Evolutionary conservation across 768 basidiomycete species (phyloP).

Genomic region (Termitomyces sp.): DNA sequence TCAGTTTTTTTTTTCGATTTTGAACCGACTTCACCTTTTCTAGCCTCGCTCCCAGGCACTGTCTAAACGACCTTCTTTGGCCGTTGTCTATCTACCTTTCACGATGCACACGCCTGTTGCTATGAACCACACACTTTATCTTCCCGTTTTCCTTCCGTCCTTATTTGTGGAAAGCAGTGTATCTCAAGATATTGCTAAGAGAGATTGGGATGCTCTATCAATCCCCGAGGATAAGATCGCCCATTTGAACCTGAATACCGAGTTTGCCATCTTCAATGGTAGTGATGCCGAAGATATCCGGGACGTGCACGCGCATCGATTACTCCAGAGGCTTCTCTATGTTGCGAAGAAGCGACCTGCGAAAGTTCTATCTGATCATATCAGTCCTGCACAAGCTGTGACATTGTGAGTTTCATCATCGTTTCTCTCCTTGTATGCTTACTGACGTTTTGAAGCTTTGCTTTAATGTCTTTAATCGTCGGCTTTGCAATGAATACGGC

Average conservation of each 20-base stretch:
- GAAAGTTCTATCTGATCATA: conserved; percentile 34
- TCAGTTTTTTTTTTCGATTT: conserved; percentile 20
- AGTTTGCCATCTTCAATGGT: conserved; percentile 38
- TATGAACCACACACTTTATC: conserved; percentile 39
- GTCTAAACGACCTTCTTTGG: conserved; percentile 50
- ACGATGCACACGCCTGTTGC: conserved; percentile 23
- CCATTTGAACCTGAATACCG: conserved; percentile 26
- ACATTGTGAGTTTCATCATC: conserved; percentile 49
- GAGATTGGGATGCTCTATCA: conserved; percentile 37
- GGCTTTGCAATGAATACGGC: conserved; percentile 49
- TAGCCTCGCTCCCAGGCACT: conserved; percentile 35
- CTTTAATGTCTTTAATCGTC: conserved; percentile 64
- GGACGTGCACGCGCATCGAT: conserved; percentile 34
- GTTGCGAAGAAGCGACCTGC: conserved; percentile 28
- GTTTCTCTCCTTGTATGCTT: conserved; percentile 3
- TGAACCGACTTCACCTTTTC: conserved; percentile 31
- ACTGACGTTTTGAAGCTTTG: conserved; percentile 40
- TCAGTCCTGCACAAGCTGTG: conserved; percentile 50
- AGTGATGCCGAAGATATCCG: conserved; percentile 38
- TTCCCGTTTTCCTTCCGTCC: conserved; percentile 48
- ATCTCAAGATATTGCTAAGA: conserved; percentile 26
- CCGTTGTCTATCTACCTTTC: conserved; percentile 61
- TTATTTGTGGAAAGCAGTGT: conserved; percentile 7
- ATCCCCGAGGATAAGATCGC: conserved; percentile 36
- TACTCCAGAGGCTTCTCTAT: conserved; percentile 39